Evolutionary conservation across 2,329 filamentous ascomycete genomes (phyloP), one percentile per base, ranked within the genome.

Genomic region (Colletotrichum destructivum): DNA sequence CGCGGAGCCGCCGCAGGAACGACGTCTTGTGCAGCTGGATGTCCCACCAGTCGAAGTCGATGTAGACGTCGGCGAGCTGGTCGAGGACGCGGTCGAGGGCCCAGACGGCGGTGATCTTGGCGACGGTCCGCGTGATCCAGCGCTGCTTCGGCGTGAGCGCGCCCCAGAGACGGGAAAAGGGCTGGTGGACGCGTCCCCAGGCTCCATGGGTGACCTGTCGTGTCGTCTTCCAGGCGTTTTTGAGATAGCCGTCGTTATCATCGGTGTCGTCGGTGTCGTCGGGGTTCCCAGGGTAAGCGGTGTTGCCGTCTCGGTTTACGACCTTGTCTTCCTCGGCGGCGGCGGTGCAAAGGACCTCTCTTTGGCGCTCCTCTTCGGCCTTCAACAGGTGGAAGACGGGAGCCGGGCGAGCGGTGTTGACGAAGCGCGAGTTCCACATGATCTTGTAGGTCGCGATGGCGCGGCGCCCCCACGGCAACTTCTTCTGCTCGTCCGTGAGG

Each of bases 401-500:
- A 9, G 69, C 69, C 6, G 55, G 65, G 6, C 66, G 66, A 26
- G 44, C 9, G 8, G 69, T 72, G 4, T 54, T 46, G 60, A 72
- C 54, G 23, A 63, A 72, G 2, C 69, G 59, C 4, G 51, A 61
- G 26, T 72, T 72, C 65, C 65, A 72, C 54, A 55, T 26, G 15
- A 60, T 31, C 47, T 72, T 72, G 23, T 72, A 72, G 0, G 60
- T 72, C 4, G 46, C 59, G 16, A 59, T 18, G 8, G 47, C 31
- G 4, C 66, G 65, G 6, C 15, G 15, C 6, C n/a, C 18, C 69
- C 69, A 69, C 0, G 57, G 35, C 16, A 68, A 57, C n/a, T 4
- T 44, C 57, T 57, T 68, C 38, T 71, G 68, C 35, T 71, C 64
- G 15, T 68, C 64, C 7, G 68, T 71, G n/a, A 71, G 57, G 7